Conservation (phyloP, 202 grass and related monocot genomes). For the Musa balbisiana region DNA sequence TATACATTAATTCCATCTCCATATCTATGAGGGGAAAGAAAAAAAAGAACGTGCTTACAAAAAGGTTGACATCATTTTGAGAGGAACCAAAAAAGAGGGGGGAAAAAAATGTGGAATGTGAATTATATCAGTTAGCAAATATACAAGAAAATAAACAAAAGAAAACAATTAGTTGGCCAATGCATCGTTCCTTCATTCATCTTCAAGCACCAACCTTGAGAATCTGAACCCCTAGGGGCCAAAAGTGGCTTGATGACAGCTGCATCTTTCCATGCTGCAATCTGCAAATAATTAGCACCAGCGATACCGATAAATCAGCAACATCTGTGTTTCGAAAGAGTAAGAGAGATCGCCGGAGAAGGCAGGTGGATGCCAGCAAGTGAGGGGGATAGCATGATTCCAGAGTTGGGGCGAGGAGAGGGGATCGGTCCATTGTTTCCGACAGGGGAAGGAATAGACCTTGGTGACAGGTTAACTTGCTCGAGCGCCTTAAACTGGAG, state of each 20-base stretch:
- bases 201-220: no score
- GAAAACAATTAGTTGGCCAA: no score
- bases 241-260: no score
- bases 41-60: background rate
- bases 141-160: background rate
- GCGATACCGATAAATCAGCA: background rate
- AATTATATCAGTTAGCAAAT: background rate
- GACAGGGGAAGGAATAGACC: background rate
- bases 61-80: background rate
- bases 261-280: background rate
- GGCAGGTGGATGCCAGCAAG: constrained; percentile 11
- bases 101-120: background rate
- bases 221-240: no score
- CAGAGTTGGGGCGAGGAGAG: constrained; percentile 10
- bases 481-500: constrained; percentile 87
- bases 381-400: background rate
- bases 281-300: background rate
- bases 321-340: background rate
- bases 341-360: background rate
- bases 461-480: constrained; percentile 91
- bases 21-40: background rate
- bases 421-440: constrained; percentile 7
- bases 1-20: background rate
- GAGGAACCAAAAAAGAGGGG: background rate
- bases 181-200: no score